These are phyloP conservation scores for Trebouxia sp. DNA, from an alignment of 139 green algal species.

Conservation along the genomic window DNA sequence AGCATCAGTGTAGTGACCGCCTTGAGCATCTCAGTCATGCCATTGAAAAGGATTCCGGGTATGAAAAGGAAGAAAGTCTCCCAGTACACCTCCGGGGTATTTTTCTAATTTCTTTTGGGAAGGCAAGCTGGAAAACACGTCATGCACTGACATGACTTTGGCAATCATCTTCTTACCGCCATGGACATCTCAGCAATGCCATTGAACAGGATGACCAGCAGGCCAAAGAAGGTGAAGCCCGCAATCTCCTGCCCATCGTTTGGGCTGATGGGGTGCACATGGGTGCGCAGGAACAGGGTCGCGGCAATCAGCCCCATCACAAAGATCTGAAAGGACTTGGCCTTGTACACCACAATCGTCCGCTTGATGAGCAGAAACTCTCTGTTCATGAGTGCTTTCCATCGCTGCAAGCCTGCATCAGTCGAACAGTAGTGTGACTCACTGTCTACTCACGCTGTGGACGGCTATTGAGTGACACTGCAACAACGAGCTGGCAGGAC, in stretches of 20 bases:
- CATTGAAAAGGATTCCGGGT: too few relatives aligned
- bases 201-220: constrained; percentile 57
- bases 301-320: constrained; percentile 34
- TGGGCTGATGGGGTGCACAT: constrained; percentile 38
- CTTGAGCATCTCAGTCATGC: too few relatives aligned
- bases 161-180: constrained; percentile 17
- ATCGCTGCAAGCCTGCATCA: constrained; percentile 16
- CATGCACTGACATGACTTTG: too few relatives aligned
- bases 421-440: too few relatives aligned
- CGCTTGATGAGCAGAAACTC: constrained; percentile 32
- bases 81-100: too few relatives aligned
- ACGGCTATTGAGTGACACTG: too few relatives aligned
- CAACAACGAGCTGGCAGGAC: constrained; percentile 14
- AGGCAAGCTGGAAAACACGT: too few relatives aligned
- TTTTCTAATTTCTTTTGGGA: too few relatives aligned
- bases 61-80: too few relatives aligned
- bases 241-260: constrained; percentile 45
- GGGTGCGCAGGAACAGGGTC: constrained; percentile 53
- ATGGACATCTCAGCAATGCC: constrained; percentile 38
- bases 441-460: too few relatives aligned
- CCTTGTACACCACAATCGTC: constrained; percentile 27
- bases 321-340: constrained; percentile 19
- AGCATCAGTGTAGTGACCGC: too few relatives aligned
- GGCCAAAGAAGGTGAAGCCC: constrained; percentile 49
- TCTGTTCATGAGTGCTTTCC: constrained; percentile 10